These are phyloP conservation scores for Tolypocladium guangdongense DNA, from an alignment of 2,329 filamentous ascomycete genomes.

Conservation along the genomic window DNA sequence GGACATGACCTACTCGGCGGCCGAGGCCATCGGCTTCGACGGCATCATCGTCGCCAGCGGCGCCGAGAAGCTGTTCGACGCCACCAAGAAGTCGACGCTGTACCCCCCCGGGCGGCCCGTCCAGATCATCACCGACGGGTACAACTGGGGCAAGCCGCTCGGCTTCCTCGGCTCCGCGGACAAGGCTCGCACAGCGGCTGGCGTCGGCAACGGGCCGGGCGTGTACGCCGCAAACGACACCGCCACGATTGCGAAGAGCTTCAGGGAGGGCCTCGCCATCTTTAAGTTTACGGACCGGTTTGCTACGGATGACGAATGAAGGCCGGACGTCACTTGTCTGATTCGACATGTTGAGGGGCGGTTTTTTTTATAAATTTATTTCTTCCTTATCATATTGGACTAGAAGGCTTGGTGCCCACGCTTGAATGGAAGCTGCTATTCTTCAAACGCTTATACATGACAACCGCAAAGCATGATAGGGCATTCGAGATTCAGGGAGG, in stretches of 20 bases:
- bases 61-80: constrained; percentile 39
- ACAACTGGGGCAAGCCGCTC: constrained; percentile 60
- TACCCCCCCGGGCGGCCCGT: constrained; percentile 53
- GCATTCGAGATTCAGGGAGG: too few species aligned
- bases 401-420: neutral
- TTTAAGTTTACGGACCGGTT: constrained; percentile 60
- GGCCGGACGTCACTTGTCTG: neutral
- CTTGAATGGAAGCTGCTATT: too few species aligned
- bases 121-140: constrained; percentile 52
- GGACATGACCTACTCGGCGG: constrained; percentile 52
- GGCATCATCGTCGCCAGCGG: constrained; percentile 49
- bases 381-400: neutral
- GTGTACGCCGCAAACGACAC: constrained; percentile 27
- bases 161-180: constrained; percentile 40
- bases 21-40: constrained; percentile 53
- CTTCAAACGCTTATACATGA: too few species aligned
- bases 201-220: constrained; percentile 31
- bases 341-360: neutral
- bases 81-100: constrained; percentile 34
- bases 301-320: constrained; percentile 34
- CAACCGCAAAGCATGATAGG: too few species aligned
- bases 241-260: constrained; percentile 25
- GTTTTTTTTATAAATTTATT: neutral
- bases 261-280: constrained; percentile 48
- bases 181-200: constrained; percentile 27